Evolutionary conservation across 2,329 filamentous ascomycete species (phyloP).

Genomic region (Sporothrix sp.): DNA sequence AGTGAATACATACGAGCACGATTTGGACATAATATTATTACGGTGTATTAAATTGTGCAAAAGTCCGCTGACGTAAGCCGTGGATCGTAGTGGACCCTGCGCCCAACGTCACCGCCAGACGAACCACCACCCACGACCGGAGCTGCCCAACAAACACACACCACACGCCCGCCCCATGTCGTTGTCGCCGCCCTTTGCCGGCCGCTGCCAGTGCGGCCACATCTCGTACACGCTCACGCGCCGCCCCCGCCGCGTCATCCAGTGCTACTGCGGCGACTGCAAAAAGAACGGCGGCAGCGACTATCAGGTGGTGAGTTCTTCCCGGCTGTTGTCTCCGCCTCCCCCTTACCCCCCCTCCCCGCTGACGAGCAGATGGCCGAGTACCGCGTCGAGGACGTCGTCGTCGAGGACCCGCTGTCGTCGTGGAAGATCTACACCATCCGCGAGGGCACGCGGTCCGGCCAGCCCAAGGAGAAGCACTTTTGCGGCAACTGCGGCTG

Average conservation of each 20-base stretch:
- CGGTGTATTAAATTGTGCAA: no score
- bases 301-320: constrained; percentile 16
- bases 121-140: neutral
- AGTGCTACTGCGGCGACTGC: constrained; percentile 19
- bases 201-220: constrained; percentile 18
- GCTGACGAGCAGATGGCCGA: constrained; percentile 13
- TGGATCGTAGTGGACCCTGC: no score
- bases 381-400: constrained; percentile 16
- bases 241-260: constrained; percentile 14
- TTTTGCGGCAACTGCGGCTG: constrained; percentile 20
- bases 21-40: no score
- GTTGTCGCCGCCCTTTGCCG: constrained; percentile 12
- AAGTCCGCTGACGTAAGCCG: no score
- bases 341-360: neutral
- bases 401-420: constrained; percentile 15
- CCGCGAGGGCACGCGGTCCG: constrained; percentile 16
- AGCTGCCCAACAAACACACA: no score
- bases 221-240: constrained; percentile 17
- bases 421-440: constrained; percentile 18
- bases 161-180: neutral
- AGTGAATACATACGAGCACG: no score
- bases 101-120: neutral
- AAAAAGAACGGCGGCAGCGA: constrained; percentile 16
- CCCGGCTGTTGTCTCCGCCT: neutral
- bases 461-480: constrained; percentile 19